phyloP scores from a whole-genome alignment of 208 protist species.

The Acanthamoeba polyphaga region DNA sequence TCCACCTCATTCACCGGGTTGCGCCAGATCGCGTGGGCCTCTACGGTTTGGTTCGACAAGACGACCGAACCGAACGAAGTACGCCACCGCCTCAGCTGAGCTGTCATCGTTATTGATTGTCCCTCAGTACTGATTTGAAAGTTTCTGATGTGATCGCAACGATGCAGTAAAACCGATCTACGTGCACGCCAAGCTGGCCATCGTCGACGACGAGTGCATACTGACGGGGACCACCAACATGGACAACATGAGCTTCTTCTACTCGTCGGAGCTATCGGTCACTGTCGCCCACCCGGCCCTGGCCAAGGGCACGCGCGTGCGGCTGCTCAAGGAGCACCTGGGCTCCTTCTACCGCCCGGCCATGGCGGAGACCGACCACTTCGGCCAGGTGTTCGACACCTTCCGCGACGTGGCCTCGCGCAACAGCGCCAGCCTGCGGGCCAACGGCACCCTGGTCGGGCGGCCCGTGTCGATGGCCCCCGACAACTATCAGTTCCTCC shows the following conservation, averaged over 20 bases:
- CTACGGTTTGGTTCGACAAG: constrained; percentile 85
- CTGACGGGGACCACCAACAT: constrained; percentile 84
- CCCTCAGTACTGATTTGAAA: no score
- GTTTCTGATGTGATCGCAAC: background rate
- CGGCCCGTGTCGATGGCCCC: constrained; percentile 79
- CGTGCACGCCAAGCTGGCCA: constrained; percentile 83
- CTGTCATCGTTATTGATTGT: no score
- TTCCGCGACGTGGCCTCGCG: constrained; percentile 80
- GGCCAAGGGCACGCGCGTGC: constrained; percentile 76
- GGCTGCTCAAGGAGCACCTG: constrained; percentile 83
- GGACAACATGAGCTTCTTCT: constrained; percentile 87
- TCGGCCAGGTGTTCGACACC: constrained; percentile 81
- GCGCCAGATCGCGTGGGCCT: constrained; percentile 85
- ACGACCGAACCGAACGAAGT: constrained; percentile 79
- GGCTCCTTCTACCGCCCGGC: constrained; percentile 70
- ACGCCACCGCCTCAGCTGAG: background rate
- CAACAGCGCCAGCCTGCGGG: constrained; percentile 78
- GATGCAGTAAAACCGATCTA: constrained; percentile 83
- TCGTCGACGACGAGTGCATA: constrained; percentile 79
- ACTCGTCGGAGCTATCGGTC: constrained; percentile 83
- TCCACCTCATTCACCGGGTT: constrained; percentile 82
- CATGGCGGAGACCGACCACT: constrained; percentile 78
- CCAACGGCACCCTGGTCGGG: constrained; percentile 78
- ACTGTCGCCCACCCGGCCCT: constrained; percentile 73
- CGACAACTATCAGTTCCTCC: constrained; percentile 79